phyloP scores from a whole-genome alignment of 2,329 filamentous ascomycete species.

The Rhynchosporium secalis region DNA sequence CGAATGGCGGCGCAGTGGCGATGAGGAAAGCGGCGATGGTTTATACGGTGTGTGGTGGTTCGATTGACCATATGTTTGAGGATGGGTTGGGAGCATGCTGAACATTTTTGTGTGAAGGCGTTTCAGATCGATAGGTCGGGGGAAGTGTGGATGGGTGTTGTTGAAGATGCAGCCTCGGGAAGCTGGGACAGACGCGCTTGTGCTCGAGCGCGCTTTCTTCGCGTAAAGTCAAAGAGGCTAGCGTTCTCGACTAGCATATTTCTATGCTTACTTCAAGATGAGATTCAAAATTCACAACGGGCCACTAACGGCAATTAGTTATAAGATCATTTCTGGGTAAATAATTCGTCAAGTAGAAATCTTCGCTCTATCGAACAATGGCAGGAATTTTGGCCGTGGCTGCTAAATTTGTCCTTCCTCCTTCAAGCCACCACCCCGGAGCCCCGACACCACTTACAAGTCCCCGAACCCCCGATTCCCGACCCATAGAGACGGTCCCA shows the following conservation, averaged over 20 bases:
- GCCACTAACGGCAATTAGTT: background rate
- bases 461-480: background rate
- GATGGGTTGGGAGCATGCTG: conserved; percentile 31
- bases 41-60: conserved; percentile 43
- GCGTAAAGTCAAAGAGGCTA: conserved; percentile 15
- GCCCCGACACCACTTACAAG: too few species aligned
- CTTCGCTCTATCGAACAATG: background rate
- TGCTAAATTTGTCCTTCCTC: background rate
- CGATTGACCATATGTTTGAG: conserved; percentile 18
- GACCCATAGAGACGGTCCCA: conserved; percentile 7
- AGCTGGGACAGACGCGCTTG: conserved; percentile 24
- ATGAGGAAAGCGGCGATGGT: conserved; percentile 60
- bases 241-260: background rate
- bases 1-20: conserved; percentile 57
- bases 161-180: conserved; percentile 9
- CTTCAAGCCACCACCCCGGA: background rate
- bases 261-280: background rate
- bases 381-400: conserved; percentile 1
- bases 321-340: background rate
- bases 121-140: conserved; percentile 9
- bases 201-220: conserved; percentile 16
- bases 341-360: background rate
- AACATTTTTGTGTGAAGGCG: conserved; percentile 31
- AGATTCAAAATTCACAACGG: background rate
- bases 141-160: conserved; percentile 14